These are phyloP conservation scores for Phytophthora pinifolia DNA, from an alignment of 352 stramenopile genomes.

Conservation along the genomic window DNA sequence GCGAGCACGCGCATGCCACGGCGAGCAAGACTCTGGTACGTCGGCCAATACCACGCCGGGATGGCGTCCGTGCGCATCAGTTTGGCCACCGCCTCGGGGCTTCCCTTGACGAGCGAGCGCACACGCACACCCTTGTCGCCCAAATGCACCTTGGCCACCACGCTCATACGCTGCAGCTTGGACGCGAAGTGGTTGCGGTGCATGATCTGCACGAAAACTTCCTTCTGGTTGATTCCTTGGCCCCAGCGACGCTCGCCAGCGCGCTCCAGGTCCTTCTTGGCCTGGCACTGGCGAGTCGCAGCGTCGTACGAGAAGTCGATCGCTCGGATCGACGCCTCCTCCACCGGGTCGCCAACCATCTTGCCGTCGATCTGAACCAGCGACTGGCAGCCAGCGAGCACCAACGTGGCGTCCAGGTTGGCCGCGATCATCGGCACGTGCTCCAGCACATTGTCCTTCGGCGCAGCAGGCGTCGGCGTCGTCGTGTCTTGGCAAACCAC, in stretches of 20 bases:
- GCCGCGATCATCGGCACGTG: constrained; percentile 86
- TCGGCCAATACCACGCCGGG: constrained; percentile 90
- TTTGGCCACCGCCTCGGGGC: constrained; percentile 92
- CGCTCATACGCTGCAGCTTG: constrained; percentile 97
- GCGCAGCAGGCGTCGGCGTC: constrained; percentile 26
- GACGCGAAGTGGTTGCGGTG: constrained; percentile 96
- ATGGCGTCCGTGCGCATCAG: constrained; percentile 85
- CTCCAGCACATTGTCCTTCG: constrained; percentile 49
- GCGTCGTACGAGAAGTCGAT: constrained; percentile 94
- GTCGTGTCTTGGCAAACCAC: constrained; percentile 87
- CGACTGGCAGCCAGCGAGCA: constrained; percentile 94
- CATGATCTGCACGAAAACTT: constrained; percentile 89
- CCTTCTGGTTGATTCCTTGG: constrained; percentile 65
- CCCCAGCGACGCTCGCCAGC: constrained; percentile 73
- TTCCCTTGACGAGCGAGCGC: constrained; percentile 96
- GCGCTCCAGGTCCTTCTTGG: constrained; percentile 74
- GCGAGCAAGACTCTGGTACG: constrained; percentile 82
- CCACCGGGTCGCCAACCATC: constrained; percentile 97
- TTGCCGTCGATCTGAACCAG: constrained; percentile 97
- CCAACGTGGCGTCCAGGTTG: constrained; percentile 78
- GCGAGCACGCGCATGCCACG: constrained; percentile 93
- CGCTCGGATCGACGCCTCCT: constrained; percentile 96
- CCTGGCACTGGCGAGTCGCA: constrained; percentile 66
- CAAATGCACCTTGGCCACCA: constrained; percentile 90
- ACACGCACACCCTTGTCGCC: constrained; percentile 63